phyloP scores from a whole-genome alignment of 805 yeast genomes.

The Nakazawaea molendinolei region DNA sequence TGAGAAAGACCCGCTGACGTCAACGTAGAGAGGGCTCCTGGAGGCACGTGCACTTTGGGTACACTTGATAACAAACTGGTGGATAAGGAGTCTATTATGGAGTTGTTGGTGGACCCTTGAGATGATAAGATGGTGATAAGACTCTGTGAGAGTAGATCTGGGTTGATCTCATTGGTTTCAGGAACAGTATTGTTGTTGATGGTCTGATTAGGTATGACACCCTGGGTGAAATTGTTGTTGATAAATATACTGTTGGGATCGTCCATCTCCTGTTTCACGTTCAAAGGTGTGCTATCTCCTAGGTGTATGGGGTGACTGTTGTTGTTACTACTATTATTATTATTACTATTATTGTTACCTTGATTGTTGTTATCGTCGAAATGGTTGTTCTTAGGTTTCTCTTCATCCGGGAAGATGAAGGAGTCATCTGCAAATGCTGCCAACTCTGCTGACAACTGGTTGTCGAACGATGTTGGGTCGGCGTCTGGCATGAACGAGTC shows the following conservation, averaged over 20 bases:
- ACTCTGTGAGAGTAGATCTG: slow-evolving; percentile 10
- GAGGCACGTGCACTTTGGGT: slow-evolving; percentile 65
- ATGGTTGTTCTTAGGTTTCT: slow-evolving; percentile 40
- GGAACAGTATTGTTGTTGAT: not conserved
- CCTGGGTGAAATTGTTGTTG: slow-evolving; percentile 16
- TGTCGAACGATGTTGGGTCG: slow-evolving; percentile 35
- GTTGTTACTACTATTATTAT: slow-evolving; percentile 3
- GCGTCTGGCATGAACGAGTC: slow-evolving; percentile 63
- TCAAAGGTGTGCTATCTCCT: too few species aligned
- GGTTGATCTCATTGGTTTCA: not conserved
- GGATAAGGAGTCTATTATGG: slow-evolving; percentile 13
- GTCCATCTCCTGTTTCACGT: slow-evolving; percentile 19
- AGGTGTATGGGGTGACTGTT: not conserved
- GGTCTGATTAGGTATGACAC: not conserved
- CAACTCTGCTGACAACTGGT: slow-evolving; percentile 53
- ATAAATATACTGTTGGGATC: slow-evolving; percentile 24
- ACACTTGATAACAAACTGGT: slow-evolving; percentile 32
- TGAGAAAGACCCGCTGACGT: slow-evolving; percentile 60
- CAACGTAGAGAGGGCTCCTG: slow-evolving; percentile 60
- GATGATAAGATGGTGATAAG: slow-evolving; percentile 11
- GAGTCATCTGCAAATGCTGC: slow-evolving; percentile 82
- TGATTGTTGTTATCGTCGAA: slow-evolving; percentile 16
- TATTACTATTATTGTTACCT: slow-evolving; percentile 9
- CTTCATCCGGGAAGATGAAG: slow-evolving; percentile 78
- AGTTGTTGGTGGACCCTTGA: slow-evolving; percentile 6